A percentile compares a stretch with the other conserved stretches of the same genome.
Conservation (phyloP, 805 yeast genomes). For the Ogataea nakhonphanomensis region DNA sequence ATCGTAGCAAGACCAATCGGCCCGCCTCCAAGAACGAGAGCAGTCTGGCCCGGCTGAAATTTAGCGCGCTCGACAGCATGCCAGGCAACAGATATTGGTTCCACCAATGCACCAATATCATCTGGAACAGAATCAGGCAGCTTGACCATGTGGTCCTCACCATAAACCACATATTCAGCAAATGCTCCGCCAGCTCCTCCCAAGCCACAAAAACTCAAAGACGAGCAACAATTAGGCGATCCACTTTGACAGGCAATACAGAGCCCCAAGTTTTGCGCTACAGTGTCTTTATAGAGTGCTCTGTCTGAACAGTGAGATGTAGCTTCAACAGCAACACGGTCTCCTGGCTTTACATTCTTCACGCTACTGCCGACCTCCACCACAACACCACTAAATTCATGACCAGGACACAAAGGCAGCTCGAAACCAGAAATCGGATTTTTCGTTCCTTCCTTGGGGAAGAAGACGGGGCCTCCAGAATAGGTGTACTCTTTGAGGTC, state of each 20-base stretch:
- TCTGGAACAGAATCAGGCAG: constrained; percentile 28
- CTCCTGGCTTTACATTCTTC: constrained; percentile 41
- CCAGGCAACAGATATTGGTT: constrained; percentile 58
- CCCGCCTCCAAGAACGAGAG: constrained; percentile 57
- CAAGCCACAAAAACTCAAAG: constrained; percentile 40
- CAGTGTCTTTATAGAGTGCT: constrained; percentile 19
- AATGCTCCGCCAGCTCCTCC: constrained; percentile 53
- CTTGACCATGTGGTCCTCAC: constrained; percentile 38
- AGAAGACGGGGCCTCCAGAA: constrained; percentile 48
- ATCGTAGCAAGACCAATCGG: constrained; percentile 59
- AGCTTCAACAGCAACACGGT: constrained; percentile 44
- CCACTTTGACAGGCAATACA: constrained; percentile 53
- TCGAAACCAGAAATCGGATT: constrained; percentile 35
- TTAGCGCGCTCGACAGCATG: constrained; percentile 49
- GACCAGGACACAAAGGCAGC: constrained; percentile 46
- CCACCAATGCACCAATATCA: constrained; percentile 48
- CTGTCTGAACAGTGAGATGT: constrained; percentile 49
- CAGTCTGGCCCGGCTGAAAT: constrained; percentile 43
- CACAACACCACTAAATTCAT: constrained; percentile 44
- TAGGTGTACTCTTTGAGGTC: constrained; percentile 44
- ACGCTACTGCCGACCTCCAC: constrained; percentile 46
- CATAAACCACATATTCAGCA: constrained; percentile 43
- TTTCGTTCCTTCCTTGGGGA: constrained; percentile 37
- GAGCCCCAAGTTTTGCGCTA: constrained; percentile 9
- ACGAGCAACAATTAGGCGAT: constrained; percentile 48